Evolutionary conservation across 1,284 basidiomycete genomes (phyloP).

Genomic region (Schizophyllum commune): DNA sequence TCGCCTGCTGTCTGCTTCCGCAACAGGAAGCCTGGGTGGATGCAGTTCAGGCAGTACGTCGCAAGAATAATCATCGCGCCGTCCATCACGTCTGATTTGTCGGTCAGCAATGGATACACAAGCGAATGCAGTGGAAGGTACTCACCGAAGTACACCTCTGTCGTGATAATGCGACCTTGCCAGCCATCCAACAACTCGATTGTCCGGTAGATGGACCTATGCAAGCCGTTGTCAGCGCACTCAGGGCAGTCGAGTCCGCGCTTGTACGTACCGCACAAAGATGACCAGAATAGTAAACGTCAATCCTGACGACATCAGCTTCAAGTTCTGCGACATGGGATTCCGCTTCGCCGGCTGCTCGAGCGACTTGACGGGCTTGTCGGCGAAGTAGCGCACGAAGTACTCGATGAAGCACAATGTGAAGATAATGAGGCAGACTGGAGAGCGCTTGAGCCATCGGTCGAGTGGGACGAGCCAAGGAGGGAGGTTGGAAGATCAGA

Average conservation of each 20-base stretch:
- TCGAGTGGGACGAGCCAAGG: too few relatives aligned
- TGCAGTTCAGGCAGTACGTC: conserved; percentile 36
- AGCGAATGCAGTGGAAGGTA: neutral
- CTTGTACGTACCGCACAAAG: neutral
- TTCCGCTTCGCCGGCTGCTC: neutral
- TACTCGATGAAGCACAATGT: conserved; percentile 8
- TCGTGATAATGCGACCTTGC: conserved; percentile 31
- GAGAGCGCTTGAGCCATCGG: neutral
- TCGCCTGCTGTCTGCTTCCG: neutral
- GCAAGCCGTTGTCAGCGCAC: neutral
- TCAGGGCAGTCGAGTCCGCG: too few relatives aligned
- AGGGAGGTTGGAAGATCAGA: neutral
- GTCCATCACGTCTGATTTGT: conserved; percentile 38
- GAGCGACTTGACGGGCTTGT: conserved; percentile 1
- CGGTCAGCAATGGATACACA: neutral
- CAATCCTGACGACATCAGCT: neutral
- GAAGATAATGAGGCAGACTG: conserved; percentile 8
- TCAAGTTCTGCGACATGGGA: neutral
- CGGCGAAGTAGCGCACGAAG: conserved; percentile 6
- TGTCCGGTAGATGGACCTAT: conserved; percentile 35
- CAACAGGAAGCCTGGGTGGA: conserved; percentile 39
- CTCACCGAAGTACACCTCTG: conserved; percentile 42
- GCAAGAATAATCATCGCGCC: conserved; percentile 44
- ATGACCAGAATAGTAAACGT: neutral
- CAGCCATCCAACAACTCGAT: conserved; percentile 43